A percentile compares a stretch with the other conserved stretches of the same genome.
Conservation (phyloP, 2,329 filamentous ascomycete genomes). For the Colletotrichum tanaceti region DNA sequence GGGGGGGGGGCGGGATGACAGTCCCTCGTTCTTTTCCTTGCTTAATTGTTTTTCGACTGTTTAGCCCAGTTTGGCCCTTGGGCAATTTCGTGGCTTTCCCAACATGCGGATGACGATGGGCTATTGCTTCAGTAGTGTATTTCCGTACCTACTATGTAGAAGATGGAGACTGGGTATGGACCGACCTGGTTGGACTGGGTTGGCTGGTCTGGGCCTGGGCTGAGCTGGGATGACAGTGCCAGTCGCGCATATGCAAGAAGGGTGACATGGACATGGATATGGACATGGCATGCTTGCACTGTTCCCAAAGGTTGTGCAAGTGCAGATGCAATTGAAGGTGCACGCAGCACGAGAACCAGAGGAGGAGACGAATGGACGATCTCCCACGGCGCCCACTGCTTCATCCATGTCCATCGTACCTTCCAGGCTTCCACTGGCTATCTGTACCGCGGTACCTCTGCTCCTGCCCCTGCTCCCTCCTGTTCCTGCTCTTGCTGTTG, state of each 20-base stretch:
- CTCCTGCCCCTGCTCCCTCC: neutral
- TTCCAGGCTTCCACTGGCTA: too few species aligned
- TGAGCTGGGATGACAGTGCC: neutral
- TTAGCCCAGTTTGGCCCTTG: neutral
- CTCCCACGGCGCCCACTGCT: constrained; percentile 1
- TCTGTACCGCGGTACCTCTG: neutral
- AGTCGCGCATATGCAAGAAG: neutral
- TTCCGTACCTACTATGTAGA: too few species aligned
- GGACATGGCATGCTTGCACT: neutral
- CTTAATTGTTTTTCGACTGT: neutral
- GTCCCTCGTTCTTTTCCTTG: constrained; percentile 31
- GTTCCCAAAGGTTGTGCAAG: neutral
- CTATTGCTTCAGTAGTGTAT: too few species aligned
- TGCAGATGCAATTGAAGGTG: neutral
- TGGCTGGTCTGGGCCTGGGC: neutral
- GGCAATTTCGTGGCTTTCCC: neutral
- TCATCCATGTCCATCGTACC: neutral
- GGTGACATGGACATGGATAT: neutral
- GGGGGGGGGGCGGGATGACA: constrained; percentile 20
- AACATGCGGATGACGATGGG: neutral
- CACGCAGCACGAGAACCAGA: too few species aligned
- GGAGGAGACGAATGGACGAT: neutral
- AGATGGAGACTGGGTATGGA: neutral
- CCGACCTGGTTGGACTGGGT: neutral
- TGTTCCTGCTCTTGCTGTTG: constrained; percentile 4